phyloP scores from a whole-genome alignment of 1,284 basidiomycete genomes.

The Abortiporus biennis region DNA sequence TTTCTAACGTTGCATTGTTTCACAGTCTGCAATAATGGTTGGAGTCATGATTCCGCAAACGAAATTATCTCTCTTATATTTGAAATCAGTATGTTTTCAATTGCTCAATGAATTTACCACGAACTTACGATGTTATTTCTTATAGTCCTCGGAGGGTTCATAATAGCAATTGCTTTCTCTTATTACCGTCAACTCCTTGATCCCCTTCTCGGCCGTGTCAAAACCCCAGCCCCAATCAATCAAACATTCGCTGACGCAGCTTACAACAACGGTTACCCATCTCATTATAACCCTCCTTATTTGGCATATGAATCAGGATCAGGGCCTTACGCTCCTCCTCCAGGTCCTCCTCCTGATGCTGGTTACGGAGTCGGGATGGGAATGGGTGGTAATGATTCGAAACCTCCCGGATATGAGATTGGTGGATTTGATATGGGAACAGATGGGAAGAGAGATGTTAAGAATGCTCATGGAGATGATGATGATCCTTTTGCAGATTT shows the following conservation, averaged over 20 bases:
- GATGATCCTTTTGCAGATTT: constrained; percentile 45
- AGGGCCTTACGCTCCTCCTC: constrained; percentile 33
- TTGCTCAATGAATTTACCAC: background rate
- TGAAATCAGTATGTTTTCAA: constrained; percentile 34
- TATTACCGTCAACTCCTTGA: constrained; percentile 72
- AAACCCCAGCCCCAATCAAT: constrained; percentile 20
- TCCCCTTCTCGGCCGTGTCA: constrained; percentile 39
- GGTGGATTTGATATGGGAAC: constrained; percentile 19
- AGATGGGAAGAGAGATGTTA: constrained; percentile 22
- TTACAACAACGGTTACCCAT: constrained; percentile 22
- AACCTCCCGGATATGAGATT: constrained; percentile 31
- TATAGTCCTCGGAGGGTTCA: constrained; percentile 48
- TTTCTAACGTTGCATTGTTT: constrained; percentile 6
- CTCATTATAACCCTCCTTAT: constrained; percentile 37
- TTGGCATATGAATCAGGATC: constrained; percentile 21
- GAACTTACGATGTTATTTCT: constrained; percentile 8
- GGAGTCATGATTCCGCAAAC: constrained; percentile 53
- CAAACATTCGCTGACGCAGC: constrained; percentile 15
- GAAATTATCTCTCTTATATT: constrained; percentile 56
- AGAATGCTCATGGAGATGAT: constrained; percentile 24
- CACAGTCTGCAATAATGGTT: constrained; percentile 50
- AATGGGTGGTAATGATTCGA: constrained; percentile 26
- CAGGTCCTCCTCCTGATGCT: constrained; percentile 30
- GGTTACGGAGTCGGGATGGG: constrained; percentile 14
- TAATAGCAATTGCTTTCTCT: constrained; percentile 53